These are phyloP conservation scores for Anisodus tanguticus DNA, from an alignment of 257 asterid genomes.

Conservation along the genomic window DNA sequence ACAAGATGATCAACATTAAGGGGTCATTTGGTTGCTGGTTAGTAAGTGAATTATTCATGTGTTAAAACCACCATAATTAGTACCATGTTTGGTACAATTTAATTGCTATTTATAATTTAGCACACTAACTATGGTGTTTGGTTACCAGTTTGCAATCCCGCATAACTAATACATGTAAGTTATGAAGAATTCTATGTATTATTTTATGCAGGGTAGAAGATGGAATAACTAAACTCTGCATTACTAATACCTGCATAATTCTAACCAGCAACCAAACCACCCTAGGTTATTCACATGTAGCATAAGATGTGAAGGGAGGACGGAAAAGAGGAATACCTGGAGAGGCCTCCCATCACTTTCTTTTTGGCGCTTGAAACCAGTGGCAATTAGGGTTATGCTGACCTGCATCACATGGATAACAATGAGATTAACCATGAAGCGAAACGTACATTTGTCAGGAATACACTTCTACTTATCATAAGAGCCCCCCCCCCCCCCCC, in stretches of 20 bases:
- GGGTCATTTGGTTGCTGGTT: too few relatives aligned
- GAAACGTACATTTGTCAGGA: not conserved
- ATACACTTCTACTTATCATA: not conserved
- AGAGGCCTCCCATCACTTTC: constrained; percentile 71
- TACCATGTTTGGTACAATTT: too few relatives aligned
- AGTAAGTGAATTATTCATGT: too few relatives aligned
- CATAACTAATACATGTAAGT: too few relatives aligned
- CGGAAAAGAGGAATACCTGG: constrained; percentile 57
- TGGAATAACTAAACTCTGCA: too few relatives aligned
- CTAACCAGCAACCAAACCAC: not conserved
- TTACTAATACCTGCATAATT: too few relatives aligned
- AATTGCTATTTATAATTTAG: too few relatives aligned
- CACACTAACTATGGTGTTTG: too few relatives aligned
- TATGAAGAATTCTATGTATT: too few relatives aligned
- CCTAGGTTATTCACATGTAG: not conserved
- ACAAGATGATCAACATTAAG: not conserved
- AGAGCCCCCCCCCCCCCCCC: not conserved
- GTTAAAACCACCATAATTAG: too few relatives aligned
- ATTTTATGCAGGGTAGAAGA: too few relatives aligned
- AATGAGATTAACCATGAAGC: constrained; percentile 18
- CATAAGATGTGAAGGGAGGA: constrained; percentile 1
- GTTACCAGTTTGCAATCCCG: too few relatives aligned
- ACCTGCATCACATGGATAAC: constrained; percentile 54
- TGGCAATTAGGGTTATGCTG: constrained; percentile 90
- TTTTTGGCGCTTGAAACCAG: constrained; percentile 96